Conservation (phyloP, 176 grass and related monocot genomes). For the Oryza officinalis region DNA sequence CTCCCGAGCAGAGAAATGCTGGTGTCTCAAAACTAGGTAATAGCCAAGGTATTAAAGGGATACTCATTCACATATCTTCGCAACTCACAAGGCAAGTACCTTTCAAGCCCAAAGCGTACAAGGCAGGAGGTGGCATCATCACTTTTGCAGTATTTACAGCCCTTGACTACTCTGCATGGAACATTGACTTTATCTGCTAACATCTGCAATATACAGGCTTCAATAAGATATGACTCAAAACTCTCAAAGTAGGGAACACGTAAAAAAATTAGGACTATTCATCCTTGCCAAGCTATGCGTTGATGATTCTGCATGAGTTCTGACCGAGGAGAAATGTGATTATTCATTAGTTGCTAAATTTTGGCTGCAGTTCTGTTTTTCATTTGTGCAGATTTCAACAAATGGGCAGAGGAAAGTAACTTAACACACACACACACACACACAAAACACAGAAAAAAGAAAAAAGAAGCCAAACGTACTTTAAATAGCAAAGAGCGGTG, state of each 20-base stretch:
- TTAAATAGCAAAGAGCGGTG: conserved; percentile 93
- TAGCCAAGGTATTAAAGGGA: neutral
- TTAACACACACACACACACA: neutral
- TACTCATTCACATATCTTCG: conserved; percentile 16
- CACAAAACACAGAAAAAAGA: too few relatives aligned
- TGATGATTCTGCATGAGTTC: neutral
- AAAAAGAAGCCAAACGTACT: conserved; percentile 34
- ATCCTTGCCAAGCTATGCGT: neutral
- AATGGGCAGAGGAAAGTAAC: conserved; percentile 9
- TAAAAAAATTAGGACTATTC: neutral
- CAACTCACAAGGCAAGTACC: conserved; percentile 43
- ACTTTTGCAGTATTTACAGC: conserved; percentile 89
- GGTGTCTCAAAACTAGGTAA: neutral
- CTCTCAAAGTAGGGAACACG: neutral
- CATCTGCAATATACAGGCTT: conserved; percentile 47
- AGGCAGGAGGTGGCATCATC: conserved; percentile 90
- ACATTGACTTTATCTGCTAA: conserved; percentile 82
- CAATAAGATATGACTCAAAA: neutral
- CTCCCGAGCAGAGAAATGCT: neutral
- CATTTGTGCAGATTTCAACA: conserved; percentile 16
- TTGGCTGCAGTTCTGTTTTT: neutral
- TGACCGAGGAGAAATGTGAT: neutral
- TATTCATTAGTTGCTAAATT: neutral
- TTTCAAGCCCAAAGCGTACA: conserved; percentile 89
- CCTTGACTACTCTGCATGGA: conserved; percentile 94